Conservation (phyloP, 768 basidiomycete species). For the Termitomyces sp. region DNA sequence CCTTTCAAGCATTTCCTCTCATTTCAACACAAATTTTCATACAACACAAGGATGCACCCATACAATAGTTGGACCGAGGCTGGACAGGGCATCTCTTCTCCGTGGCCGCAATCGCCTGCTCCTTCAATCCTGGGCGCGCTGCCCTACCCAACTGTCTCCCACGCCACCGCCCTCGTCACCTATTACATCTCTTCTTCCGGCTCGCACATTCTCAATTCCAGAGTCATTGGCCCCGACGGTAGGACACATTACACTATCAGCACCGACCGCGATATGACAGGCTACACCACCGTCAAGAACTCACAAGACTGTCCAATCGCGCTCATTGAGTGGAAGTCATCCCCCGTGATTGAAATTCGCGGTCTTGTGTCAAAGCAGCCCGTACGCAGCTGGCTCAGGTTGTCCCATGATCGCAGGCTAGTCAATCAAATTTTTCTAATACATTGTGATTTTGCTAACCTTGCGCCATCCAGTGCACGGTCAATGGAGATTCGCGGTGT, state of each 20-base stretch:
- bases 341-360: constrained; percentile 48
- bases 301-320: constrained; percentile 41
- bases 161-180: constrained; percentile 26
- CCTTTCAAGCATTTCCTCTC: not conserved
- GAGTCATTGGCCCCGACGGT: constrained; percentile 44
- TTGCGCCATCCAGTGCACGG: constrained; percentile 30
- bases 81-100: constrained; percentile 21
- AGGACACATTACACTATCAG: constrained; percentile 44
- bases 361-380: constrained; percentile 43
- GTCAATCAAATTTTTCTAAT: constrained; percentile 1
- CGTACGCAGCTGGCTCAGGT: constrained; percentile 47
- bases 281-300: constrained; percentile 51
- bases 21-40: not conserved
- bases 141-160: constrained; percentile 40
- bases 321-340: constrained; percentile 53
- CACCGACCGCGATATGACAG: constrained; percentile 45
- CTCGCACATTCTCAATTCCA: constrained; percentile 50
- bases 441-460: not conserved
- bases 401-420: constrained; percentile 43
- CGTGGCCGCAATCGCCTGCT: constrained; percentile 20
- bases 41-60: constrained; percentile 23
- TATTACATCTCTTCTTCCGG: constrained; percentile 49
- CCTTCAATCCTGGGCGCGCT: constrained; percentile 64
- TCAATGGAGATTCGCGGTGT: constrained; percentile 47
- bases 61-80: constrained; percentile 32